phyloP scores from a whole-genome alignment of 441 rosid genomes.

The Croton laevigatus region DNA sequence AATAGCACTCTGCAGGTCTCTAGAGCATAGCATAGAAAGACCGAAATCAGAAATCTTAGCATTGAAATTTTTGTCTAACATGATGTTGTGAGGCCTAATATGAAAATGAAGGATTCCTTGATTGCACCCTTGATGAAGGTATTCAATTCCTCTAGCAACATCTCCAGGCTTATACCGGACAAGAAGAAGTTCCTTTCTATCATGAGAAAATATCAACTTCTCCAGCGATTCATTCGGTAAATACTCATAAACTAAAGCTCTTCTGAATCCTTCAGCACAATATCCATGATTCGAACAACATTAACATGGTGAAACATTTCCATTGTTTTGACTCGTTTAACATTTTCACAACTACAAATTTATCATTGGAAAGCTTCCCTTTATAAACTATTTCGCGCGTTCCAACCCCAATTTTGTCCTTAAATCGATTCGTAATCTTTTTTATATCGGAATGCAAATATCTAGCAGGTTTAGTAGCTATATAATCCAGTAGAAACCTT shows the following conservation, averaged over 20 bases:
- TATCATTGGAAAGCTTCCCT: constrained; percentile 29
- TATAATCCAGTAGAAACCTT: constrained; percentile 25
- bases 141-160: constrained; percentile 19
- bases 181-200: constrained; percentile 7
- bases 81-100: constrained; percentile 19
- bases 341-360: constrained; percentile 24
- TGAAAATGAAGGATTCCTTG: constrained; percentile 20
- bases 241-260: constrained; percentile 24
- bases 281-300: constrained; percentile 24
- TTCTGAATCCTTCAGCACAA: constrained; percentile 25
- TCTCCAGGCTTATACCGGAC: constrained; percentile 20
- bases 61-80: constrained; percentile 16
- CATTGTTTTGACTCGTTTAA: constrained; percentile 20
- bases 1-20: constrained; percentile 19
- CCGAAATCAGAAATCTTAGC: constrained; percentile 22
- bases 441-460: constrained; percentile 22
- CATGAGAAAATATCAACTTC: constrained; percentile 18
- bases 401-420: constrained; percentile 28
- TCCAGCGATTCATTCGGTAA: constrained; percentile 14
- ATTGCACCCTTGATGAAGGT: constrained; percentile 23
- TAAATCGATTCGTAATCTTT: constrained; percentile 27
- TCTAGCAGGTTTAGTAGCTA: constrained; percentile 23
- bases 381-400: constrained; percentile 27
- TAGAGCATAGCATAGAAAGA: constrained; percentile 14
- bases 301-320: constrained; percentile 23